Base-by-base conservation (phyloP, 177 flowering plant species). In the Vitis hybrid region DNA sequence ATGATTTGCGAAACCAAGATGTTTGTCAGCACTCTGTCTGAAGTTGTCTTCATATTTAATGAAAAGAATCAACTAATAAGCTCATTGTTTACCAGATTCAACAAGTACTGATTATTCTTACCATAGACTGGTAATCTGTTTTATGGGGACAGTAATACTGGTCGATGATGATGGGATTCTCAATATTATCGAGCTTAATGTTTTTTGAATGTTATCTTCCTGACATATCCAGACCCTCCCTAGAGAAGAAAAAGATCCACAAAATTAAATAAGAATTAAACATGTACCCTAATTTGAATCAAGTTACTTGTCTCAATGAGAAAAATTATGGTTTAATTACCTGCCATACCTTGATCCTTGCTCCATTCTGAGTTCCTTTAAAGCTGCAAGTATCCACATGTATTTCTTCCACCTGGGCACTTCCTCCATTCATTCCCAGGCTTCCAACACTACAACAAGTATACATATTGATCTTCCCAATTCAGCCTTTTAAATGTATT, bases 291-390 rank as follows among this genome's bases (percentile, higher is more conserved):
- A 26, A 26, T 26, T 26, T 26, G 29, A 26, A 26, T 26, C 29
- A 26, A 26, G 5, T 26, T 26, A 26, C 29, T 26, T 26, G 29
- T 26, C 29, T 26, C 29, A 26, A 26, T 26, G 29, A 3, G 29
- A 57, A 55, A 51, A 52, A 49, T 55, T 15, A 0, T 13, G 29
- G 29, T 0, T 26, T 26, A 26, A 26, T 26, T 71, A 77, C 83
- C 81, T 76, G 72, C 78, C 77, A 84, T 20, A 82, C 80, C 64
- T 82, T 84, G 74, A 86, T 83, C 62, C 89, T 72, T 2, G 48
- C 81, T 53, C 85, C 84, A 59, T 80, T 80, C 29, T 50, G 22
- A 2, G 85, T 78, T 9, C 70, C 72, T 0, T 9, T 55, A 14
- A 83, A 79, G 45, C 39, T 69, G 13, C 77, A 72, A 18, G 67